Conservation (phyloP, 495 filamentous ascomycete genomes). For the Neurospora cerealis region DNA sequence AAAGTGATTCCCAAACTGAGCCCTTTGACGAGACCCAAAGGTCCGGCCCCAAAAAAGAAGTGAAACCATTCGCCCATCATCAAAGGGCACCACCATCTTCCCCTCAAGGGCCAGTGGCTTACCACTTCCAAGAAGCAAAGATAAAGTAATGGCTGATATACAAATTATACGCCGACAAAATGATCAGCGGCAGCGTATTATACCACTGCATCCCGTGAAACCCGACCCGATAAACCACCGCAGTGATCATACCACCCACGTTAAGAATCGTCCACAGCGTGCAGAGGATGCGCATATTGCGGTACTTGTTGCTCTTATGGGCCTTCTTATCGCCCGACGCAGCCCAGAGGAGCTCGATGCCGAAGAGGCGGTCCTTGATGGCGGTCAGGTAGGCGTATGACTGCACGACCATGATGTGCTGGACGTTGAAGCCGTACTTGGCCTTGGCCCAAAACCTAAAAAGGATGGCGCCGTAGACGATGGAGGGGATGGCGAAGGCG, state of each 20-base stretch:
- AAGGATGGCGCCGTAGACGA: slow-evolving; percentile 20
- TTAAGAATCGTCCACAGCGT: slow-evolving; percentile 17
- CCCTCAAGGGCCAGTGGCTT: not conserved
- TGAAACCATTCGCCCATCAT: not conserved
- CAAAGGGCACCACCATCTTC: not conserved
- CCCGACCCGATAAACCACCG: slow-evolving; percentile 13
- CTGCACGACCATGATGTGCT: slow-evolving; percentile 27
- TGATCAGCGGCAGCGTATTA: slow-evolving; percentile 19
- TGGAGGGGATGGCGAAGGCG: slow-evolving; percentile 23
- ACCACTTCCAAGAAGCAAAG: slow-evolving; percentile 21
- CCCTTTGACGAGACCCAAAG: not conserved
- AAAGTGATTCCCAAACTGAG: not conserved
- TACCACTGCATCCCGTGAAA: slow-evolving; percentile 16
- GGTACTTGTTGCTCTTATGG: slow-evolving; percentile 24
- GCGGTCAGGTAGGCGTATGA: slow-evolving; percentile 25
- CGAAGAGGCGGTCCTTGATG: slow-evolving; percentile 24
- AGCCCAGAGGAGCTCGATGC: slow-evolving; percentile 24
- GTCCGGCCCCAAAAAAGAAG: not conserved
- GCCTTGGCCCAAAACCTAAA: slow-evolving; percentile 24
- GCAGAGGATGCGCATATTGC: slow-evolving; percentile 24
- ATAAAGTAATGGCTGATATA: slow-evolving; percentile 23
- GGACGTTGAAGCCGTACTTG: slow-evolving; percentile 25
- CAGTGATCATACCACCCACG: slow-evolving; percentile 14
- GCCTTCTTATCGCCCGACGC: slow-evolving; percentile 26
- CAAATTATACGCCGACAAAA: slow-evolving; percentile 20